Evolutionary conservation across 257 asterid genomes (phyloP).

Genomic region (Plantago elongata): DNA sequence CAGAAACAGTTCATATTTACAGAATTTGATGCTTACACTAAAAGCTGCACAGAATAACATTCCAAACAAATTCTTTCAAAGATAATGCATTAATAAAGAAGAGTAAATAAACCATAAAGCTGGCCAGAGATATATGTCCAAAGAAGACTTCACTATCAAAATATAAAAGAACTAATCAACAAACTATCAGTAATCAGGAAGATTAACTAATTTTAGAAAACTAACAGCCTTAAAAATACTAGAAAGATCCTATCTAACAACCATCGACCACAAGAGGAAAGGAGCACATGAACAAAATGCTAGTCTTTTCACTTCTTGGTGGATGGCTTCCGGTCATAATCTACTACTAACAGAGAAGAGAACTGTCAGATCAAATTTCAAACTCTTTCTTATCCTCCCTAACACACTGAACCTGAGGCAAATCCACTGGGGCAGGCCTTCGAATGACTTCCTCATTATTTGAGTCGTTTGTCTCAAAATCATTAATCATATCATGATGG

Average conservation of each 20-base stretch:
- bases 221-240: constrained; percentile 1
- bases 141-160: constrained; percentile 18
- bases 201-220: constrained; percentile 19
- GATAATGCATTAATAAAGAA: constrained; percentile 17
- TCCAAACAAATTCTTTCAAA: constrained; percentile 7
- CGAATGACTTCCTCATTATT: constrained; percentile 27
- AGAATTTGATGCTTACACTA: no score
- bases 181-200: constrained; percentile 30
- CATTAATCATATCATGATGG: constrained; percentile 24
- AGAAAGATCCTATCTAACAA: constrained; percentile 24
- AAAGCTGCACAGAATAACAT: no score
- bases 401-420: constrained; percentile 29
- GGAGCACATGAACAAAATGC: constrained; percentile 17
- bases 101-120: background rate
- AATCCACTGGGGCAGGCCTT: constrained; percentile 29
- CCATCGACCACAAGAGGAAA: constrained; percentile 31
- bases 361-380: constrained; percentile 22
- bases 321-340: constrained; percentile 16
- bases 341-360: constrained; percentile 18
- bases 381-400: constrained; percentile 28
- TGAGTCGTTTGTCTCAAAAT: constrained; percentile 25
- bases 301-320: constrained; percentile 22
- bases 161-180: constrained; percentile 4
- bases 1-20: no score
- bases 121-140: constrained; percentile 17